A percentile compares a stretch with the other conserved stretches of the same genome.
Conservation (phyloP, 1,139 yeast genomes). For the Candida labiduridarum region DNA sequence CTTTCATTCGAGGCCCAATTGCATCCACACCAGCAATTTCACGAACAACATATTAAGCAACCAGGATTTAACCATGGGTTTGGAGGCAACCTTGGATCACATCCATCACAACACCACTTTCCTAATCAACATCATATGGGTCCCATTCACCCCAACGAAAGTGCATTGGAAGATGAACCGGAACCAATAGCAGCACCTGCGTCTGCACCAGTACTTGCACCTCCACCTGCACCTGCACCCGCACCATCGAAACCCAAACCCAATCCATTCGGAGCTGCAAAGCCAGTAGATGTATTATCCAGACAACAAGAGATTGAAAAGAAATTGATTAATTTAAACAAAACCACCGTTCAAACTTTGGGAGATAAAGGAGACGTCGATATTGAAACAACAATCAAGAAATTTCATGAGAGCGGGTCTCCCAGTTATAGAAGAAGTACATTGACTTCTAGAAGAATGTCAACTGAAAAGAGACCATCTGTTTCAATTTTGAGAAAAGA, state of each 20-base stretch:
- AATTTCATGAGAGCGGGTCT: slow-evolving; percentile 18
- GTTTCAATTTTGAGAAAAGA: slow-evolving; percentile 22
- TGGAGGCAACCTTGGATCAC: not conserved
- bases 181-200: not conserved
- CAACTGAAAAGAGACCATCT: slow-evolving; percentile 21
- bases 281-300: slow-evolving; percentile 47
- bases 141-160: not conserved
- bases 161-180: not conserved
- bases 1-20: slow-evolving; percentile 13
- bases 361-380: slow-evolving; percentile 30
- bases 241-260: slow-evolving; percentile 28
- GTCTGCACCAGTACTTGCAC: not conserved
- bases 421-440: slow-evolving; percentile 20
- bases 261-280: slow-evolving; percentile 51
- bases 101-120: not conserved
- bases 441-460: slow-evolving; percentile 11
- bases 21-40: slow-evolving; percentile 9
- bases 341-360: slow-evolving; percentile 58
- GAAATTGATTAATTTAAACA: slow-evolving; percentile 52
- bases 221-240: slow-evolving; percentile 7
- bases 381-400: slow-evolving; percentile 19
- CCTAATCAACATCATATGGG: not conserved
- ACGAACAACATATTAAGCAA: slow-evolving; percentile 4
- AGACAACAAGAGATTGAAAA: slow-evolving; percentile 46
- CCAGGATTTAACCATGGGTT: slow-evolving; percentile 1